Conservation (phyloP, 768 basidiomycete genomes). For the Astraeus odoratus region DNA sequence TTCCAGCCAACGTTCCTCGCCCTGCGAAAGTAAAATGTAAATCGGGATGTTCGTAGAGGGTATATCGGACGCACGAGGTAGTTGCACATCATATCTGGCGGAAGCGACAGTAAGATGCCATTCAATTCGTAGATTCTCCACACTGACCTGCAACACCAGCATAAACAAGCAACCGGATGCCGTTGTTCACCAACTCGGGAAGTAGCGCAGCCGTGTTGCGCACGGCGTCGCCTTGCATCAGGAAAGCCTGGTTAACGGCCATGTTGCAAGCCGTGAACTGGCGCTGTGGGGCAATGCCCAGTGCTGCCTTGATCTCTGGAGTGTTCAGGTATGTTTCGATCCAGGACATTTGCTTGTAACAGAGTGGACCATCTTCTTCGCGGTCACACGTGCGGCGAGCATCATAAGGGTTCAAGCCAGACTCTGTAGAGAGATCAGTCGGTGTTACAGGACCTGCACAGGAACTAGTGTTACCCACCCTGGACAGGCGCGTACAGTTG, state of each 20-base stretch:
- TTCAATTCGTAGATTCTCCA: background rate
- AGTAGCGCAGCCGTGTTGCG: slow-evolving; percentile 76
- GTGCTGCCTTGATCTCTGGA: slow-evolving; percentile 64
- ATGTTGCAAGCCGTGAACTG: slow-evolving; percentile 70
- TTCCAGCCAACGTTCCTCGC: slow-evolving; percentile 73
- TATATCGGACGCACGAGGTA: slow-evolving; percentile 44
- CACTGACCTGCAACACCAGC: slow-evolving; percentile 77
- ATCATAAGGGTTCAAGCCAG: slow-evolving; percentile 87
- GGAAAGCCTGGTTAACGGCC: slow-evolving; percentile 77
- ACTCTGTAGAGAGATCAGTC: slow-evolving; percentile 35
- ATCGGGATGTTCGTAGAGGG: background rate
- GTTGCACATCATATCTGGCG: slow-evolving; percentile 81
- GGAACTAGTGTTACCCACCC: slow-evolving; percentile 37
- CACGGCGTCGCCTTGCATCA: slow-evolving; percentile 78
- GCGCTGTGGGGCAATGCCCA: slow-evolving; percentile 59
- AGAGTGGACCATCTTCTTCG: slow-evolving; percentile 60
- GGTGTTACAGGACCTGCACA: background rate
- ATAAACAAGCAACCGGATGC: slow-evolving; percentile 81
- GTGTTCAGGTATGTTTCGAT: slow-evolving; percentile 86
- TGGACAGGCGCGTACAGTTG: slow-evolving; percentile 68
- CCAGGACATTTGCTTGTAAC: slow-evolving; percentile 79
- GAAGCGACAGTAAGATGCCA: slow-evolving; percentile 12
- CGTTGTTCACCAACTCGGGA: slow-evolving; percentile 74
- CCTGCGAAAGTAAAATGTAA: slow-evolving; percentile 31
- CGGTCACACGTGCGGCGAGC: slow-evolving; percentile 72